These are phyloP conservation scores for Xylariaceae sp. DNA, from an alignment of 2,329 filamentous ascomycete species.

Conservation along the genomic window DNA sequence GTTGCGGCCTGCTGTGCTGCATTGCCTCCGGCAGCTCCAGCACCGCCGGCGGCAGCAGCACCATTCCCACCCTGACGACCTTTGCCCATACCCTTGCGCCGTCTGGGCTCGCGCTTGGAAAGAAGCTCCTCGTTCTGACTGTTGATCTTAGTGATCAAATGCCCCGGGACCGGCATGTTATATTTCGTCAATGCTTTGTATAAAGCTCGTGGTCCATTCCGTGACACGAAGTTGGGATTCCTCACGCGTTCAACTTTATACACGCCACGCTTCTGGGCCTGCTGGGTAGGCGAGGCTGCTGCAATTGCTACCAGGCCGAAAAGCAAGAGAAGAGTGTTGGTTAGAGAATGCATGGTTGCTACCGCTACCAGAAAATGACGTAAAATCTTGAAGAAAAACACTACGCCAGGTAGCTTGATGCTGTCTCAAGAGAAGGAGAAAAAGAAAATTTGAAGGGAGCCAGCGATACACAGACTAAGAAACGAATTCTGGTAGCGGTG, in stretches of 20 bases:
- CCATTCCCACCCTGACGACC: not conserved
- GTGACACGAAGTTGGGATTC: slow-evolving; percentile 28
- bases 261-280: slow-evolving; percentile 29
- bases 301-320: slow-evolving; percentile 26
- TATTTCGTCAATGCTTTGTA: slow-evolving; percentile 32
- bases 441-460: not conserved
- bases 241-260: slow-evolving; percentile 31
- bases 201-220: slow-evolving; percentile 28
- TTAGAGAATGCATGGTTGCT: slow-evolving; percentile 27
- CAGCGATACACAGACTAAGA: not conserved
- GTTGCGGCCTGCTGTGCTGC: slow-evolving; percentile 11
- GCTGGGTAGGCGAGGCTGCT: slow-evolving; percentile 22
- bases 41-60: slow-evolving; percentile 4
- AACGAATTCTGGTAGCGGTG: not conserved
- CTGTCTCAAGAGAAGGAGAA: not conserved
- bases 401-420: slow-evolving; percentile 25
- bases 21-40: slow-evolving; percentile 7
- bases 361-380: slow-evolving; percentile 1
- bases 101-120: slow-evolving; percentile 23
- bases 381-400: slow-evolving; percentile 12
- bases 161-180: slow-evolving; percentile 29
- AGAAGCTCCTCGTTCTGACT: slow-evolving; percentile 23
- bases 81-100: slow-evolving; percentile 19
- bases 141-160: slow-evolving; percentile 20
- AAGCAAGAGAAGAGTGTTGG: slow-evolving; percentile 23